Evolutionary conservation across 2,329 filamentous ascomycete genomes (phyloP), one percentile per base, ranked within the genome.

Genomic region (Dendrostoma leiphaemia): DNA sequence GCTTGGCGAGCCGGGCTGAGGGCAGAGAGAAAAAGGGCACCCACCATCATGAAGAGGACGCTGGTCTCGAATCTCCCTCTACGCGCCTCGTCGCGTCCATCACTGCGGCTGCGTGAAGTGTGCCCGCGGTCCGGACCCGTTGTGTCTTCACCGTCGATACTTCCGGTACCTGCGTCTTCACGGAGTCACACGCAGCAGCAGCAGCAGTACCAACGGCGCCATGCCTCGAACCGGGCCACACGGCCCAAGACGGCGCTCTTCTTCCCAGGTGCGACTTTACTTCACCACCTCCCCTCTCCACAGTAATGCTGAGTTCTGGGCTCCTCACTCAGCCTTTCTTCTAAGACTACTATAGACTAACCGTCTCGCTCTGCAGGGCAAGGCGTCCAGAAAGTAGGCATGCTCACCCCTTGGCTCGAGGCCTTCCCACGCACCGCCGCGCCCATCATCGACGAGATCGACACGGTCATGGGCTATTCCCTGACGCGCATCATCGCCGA

Each of bases 311-410:
- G n/a, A n/a, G n/a, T n/a, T n/a, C n/a, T n/a, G n/a, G 9, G 17
- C 19, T 48, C 17, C 21, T 3, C 17, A 15, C 24, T 13, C 26
- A 1, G 3, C 8, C 15, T 8, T 12, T 35, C 19, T 15, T 32
- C 6, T 34, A 34, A 21, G 1, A 10, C 46, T 59, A n/a, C n/a
- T n/a, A n/a, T n/a, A n/a, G 26, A 59, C 51, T 32, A 6, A 28
- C 19, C 26, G 9, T 29, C 26, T 17, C 37, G 12, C 6, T 21
- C 6, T 17, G 13, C 65, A 92, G 90, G 90, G 63, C 91, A 96
- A 73, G 91, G 91, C 62, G 91, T 95, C 17, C 91, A 96, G 69
- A 86, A 89, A 66, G 88, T 95, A 48, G 90, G 90, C 71, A 96
- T 96, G 91, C 79, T 90, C 54, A 83, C 80, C 31, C 86, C 90